Conservation (phyloP, 2,329 filamentous ascomycete genomes). For the Ascocoryne sarcoides region DNA sequence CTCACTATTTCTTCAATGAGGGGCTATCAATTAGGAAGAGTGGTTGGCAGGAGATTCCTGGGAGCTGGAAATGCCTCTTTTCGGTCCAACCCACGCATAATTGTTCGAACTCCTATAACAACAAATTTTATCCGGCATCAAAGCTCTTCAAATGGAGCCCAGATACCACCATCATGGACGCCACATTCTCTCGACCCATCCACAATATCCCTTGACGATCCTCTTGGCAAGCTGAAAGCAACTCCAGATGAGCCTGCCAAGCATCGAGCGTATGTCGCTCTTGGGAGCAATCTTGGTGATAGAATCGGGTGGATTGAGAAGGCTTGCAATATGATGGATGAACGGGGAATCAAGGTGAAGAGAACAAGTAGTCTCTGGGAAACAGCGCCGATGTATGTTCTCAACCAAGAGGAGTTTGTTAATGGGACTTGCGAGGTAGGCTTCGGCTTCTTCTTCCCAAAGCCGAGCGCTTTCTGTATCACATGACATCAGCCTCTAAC, state of each 20-base stretch:
- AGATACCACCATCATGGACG: slow-evolving; percentile 14
- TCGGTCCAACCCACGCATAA: too few species aligned
- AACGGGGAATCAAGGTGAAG: slow-evolving; percentile 61
- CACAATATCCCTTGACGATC: neutral
- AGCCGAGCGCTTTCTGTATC: slow-evolving; percentile 2
- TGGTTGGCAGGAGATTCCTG: neutral
- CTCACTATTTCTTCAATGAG: slow-evolving; percentile 10
- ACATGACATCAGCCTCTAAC: slow-evolving; percentile 1
- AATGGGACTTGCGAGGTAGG: slow-evolving; percentile 88
- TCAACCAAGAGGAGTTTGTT: slow-evolving; percentile 78
- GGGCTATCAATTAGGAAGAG: neutral
- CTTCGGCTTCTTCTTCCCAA: slow-evolving; percentile 13
- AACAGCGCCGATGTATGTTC: slow-evolving; percentile 93
- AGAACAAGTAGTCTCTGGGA: slow-evolving; percentile 87
- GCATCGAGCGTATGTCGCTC: slow-evolving; percentile 62
- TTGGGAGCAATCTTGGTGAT: slow-evolving; percentile 90
- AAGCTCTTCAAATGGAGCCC: slow-evolving; percentile 2
- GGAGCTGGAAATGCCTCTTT: neutral
- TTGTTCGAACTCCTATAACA: neutral
- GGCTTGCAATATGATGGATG: slow-evolving; percentile 71
- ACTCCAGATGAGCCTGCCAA: neutral
- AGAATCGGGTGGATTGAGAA: slow-evolving; percentile 76
- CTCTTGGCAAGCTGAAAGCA: neutral
- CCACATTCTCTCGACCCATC: slow-evolving; percentile 6
- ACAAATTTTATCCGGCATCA: neutral